These are phyloP conservation scores for Clonostachys chloroleuca DNA, from an alignment of 2,329 filamentous ascomycete species.

Conservation along the genomic window DNA sequence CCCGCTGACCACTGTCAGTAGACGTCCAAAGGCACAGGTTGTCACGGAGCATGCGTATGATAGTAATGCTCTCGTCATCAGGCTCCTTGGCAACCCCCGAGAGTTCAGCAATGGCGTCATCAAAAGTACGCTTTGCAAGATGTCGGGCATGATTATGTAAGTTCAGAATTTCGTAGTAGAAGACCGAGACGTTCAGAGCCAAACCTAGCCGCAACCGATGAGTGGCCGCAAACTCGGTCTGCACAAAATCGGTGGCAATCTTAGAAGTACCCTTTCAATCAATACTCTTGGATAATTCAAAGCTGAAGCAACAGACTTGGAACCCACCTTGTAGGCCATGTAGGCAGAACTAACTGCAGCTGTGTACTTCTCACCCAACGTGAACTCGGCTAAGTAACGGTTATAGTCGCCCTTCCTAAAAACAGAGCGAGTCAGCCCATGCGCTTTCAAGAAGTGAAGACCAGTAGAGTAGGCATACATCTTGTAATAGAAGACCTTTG, in stretches of 20 bases:
- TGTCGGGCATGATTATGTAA: conserved; percentile 96
- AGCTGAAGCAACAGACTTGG: background rate
- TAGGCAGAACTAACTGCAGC: no score
- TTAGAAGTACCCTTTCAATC: conserved; percentile 27
- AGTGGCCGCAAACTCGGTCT: conserved; percentile 95
- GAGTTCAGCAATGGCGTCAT: conserved; percentile 98
- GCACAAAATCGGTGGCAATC: conserved; percentile 96
- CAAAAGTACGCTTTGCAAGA: conserved; percentile 97
- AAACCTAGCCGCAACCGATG: no score
- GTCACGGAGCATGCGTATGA: conserved; percentile 98
- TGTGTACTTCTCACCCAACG: no score
- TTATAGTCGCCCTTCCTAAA: no score
- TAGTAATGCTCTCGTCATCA: conserved; percentile 94
- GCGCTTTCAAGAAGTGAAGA: no score
- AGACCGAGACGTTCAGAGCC: conserved; percentile 98
- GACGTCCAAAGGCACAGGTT: conserved; percentile 98
- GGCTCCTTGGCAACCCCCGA: conserved; percentile 96
- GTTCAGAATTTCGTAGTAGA: conserved; percentile 99
- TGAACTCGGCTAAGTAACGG: no score
- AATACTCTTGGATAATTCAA: background rate
- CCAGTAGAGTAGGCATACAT: no score
- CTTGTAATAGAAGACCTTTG: no score
- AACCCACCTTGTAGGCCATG: conserved; percentile 82
- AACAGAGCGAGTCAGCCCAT: no score
- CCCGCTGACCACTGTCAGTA: no score